Evolutionary conservation across 768 basidiomycete species (phyloP), one percentile per base, ranked within the genome.

Genomic region (Boletus sp.): DNA sequence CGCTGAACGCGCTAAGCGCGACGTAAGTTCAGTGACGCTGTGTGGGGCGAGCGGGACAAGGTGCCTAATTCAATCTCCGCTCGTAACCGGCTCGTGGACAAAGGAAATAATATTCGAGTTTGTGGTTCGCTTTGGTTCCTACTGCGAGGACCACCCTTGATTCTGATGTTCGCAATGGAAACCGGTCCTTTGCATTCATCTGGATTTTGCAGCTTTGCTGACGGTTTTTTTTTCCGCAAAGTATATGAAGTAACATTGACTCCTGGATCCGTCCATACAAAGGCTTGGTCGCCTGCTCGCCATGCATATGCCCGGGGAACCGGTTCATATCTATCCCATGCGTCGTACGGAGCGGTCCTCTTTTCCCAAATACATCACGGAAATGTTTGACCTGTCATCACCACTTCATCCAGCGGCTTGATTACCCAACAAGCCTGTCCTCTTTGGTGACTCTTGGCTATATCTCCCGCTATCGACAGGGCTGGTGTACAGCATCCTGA

Each of bases 21-120:
- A 56, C 50, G 52, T n/a, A 46, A 57, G 52, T 57, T 42, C 37
- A 59, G 58, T 69, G 63, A 68, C 67, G 65, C 68, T 57, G 68
- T 59, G 54, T 67, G 63, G 60, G 66, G 57, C 52, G 65, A 68
- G 67, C 67, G 67, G 67, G 68, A 64, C 60, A 48, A 69, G 65
- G 60, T 67, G 17, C 40, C 54, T 34, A 53, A 58, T 67, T 67
- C 63, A 50, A 64, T 62, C 66, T 67, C 66, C 66, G 66, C 64
- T n/a, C 49, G 58, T 64, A 61, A 59, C 27, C 29, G 43, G 42
- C 19, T 33, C 14, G 25, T 33, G 19, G 15, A 37, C 34, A 51
- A 48, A 45, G 42, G 40, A 27, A 29, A 33, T n/a, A 27, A 33
- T 13, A 15, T 27, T 25, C 9, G 41, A 14, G 40, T 23, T n/a